phyloP scores from a whole-genome alignment of 345 rosid genomes.

The Gossypium ekmanianum region DNA sequence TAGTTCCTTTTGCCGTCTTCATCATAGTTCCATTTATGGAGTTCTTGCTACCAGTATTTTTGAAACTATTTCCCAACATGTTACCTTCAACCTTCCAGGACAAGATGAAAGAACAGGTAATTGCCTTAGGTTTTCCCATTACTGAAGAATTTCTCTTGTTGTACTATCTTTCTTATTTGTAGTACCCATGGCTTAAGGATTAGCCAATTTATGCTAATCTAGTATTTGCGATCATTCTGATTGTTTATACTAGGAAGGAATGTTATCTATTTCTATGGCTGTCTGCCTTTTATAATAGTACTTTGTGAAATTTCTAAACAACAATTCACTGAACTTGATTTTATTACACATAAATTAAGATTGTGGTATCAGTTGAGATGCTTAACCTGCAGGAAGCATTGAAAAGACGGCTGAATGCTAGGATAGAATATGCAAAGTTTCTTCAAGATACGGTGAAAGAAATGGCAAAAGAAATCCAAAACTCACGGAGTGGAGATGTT shows the following conservation, averaged over 20 bases:
- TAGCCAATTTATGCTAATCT: background rate
- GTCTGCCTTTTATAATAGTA: background rate
- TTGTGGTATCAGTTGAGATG: slow-evolving; percentile 15
- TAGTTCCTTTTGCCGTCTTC: slow-evolving; percentile 80
- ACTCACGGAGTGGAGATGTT: slow-evolving; percentile 71
- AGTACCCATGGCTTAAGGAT: background rate
- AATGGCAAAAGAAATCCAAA: slow-evolving; percentile 98
- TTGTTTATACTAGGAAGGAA: background rate
- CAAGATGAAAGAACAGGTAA: slow-evolving; percentile 97
- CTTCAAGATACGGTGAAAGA: slow-evolving; percentile 95
- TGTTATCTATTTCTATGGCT: background rate
- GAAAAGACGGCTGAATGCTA: slow-evolving; percentile 82
- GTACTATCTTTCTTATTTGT: background rate
- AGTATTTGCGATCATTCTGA: background rate
- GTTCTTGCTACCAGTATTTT: slow-evolving; percentile 86
- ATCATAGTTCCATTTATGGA: slow-evolving; percentile 97
- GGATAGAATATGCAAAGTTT: slow-evolving; percentile 95
- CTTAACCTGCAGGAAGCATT: slow-evolving; percentile 65
- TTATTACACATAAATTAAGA: slow-evolving; percentile 4
- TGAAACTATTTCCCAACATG: slow-evolving; percentile 91
- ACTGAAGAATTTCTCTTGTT: background rate
- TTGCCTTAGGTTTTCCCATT: slow-evolving; percentile 3
- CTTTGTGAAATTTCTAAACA: background rate
- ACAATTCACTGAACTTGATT: slow-evolving; percentile 7
- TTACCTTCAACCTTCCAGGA: slow-evolving; percentile 97